Conservation (phyloP, 805 yeast genomes). For the Candida hispaniensis region DNA sequence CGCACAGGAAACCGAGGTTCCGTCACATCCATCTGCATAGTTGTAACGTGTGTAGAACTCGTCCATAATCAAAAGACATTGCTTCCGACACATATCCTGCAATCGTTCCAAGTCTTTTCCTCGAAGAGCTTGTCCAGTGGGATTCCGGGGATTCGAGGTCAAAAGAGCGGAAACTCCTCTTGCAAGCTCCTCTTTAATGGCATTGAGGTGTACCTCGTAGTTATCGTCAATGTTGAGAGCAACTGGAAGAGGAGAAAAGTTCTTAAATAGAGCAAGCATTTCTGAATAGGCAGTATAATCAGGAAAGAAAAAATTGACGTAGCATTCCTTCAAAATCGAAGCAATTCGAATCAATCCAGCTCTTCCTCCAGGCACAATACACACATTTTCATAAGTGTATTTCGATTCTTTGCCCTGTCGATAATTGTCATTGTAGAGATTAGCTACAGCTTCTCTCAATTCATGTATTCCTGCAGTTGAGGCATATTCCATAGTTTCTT, state of each 20-base stretch:
- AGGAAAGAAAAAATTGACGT: conserved; percentile 48
- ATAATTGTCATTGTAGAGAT: conserved; percentile 44
- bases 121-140: conserved; percentile 47
- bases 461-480: conserved; percentile 49
- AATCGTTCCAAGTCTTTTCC: conserved; percentile 37
- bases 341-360: conserved; percentile 55
- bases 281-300: conserved; percentile 58
- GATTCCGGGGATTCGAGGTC: conserved; percentile 54
- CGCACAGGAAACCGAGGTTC: conserved; percentile 44
- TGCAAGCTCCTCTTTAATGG: conserved; percentile 40
- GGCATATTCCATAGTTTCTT: conserved; percentile 44
- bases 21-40: conserved; percentile 42
- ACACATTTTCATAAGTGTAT: conserved; percentile 48
- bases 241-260: conserved; percentile 46
- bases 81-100: conserved; percentile 42
- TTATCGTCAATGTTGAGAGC: conserved; percentile 47
- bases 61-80: conserved; percentile 51
- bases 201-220: conserved; percentile 44
- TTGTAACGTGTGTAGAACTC: conserved; percentile 52
- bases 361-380: conserved; percentile 55
- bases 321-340: conserved; percentile 47
- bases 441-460: conserved; percentile 48
- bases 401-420: conserved; percentile 39
- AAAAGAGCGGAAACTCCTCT: conserved; percentile 45
- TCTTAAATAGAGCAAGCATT: conserved; percentile 51